A percentile compares a stretch with the other conserved stretches of the same genome.
These are phyloP conservation scores for Capsicum pubescens DNA, from an alignment of 257 asterid genomes.

Conservation along the genomic window DNA sequence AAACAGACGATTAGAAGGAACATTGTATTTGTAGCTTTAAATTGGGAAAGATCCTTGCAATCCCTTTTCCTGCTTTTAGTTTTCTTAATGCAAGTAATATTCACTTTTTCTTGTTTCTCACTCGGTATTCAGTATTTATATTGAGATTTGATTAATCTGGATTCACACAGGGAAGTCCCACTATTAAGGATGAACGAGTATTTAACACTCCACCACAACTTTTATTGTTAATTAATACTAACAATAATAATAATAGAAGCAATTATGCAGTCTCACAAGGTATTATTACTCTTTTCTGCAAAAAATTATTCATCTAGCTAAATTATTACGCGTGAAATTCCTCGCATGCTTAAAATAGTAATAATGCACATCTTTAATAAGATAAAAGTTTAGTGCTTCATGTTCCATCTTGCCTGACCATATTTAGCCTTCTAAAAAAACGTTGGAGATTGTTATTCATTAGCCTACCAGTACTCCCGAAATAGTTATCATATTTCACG, in stretches of 20 bases:
- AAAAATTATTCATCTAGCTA: not conserved
- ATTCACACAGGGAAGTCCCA: no score
- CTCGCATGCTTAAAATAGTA: slow-evolving; percentile 16
- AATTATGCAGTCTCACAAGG: not conserved
- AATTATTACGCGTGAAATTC: slow-evolving; percentile 25
- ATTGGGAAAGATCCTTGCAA: not conserved
- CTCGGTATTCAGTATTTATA: no score
- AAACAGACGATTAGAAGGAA: not conserved
- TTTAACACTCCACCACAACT: no score
- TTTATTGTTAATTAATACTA: not conserved
- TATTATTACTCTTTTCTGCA: not conserved
- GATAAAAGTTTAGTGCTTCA: not conserved
- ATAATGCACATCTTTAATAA: slow-evolving; percentile 1
- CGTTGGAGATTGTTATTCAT: not conserved
- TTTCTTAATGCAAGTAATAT: no score
- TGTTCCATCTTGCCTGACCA: slow-evolving; percentile 16
- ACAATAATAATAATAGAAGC: slow-evolving; percentile 15
- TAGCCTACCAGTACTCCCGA: not conserved
- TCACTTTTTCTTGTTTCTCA: no score
- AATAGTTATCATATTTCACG: not conserved
- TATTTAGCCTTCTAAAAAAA: not conserved
- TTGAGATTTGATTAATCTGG: no score
- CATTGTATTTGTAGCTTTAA: not conserved
- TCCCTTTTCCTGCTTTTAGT: not conserved
- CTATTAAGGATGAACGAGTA: no score